Evolutionary conservation across 2,329 filamentous ascomycete genomes (phyloP).

Genomic region (Beauveria sp.): DNA sequence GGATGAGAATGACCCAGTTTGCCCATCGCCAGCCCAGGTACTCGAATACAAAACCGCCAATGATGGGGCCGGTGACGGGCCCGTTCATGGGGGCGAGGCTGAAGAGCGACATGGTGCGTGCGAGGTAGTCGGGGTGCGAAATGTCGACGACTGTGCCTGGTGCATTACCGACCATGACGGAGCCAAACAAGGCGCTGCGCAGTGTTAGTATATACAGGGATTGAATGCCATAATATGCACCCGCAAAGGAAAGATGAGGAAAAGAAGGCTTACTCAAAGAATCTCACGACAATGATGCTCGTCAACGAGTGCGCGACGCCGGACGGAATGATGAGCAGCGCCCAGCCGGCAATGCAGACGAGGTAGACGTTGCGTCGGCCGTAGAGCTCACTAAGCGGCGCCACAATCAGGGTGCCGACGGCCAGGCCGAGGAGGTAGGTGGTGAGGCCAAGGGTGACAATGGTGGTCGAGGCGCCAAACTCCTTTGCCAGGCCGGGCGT

Average conservation of each 20-base stretch:
- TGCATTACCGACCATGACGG: conserved; percentile 75
- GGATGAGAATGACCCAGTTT: conserved; percentile 67
- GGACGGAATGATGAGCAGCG: conserved; percentile 63
- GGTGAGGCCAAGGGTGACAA: conserved; percentile 70
- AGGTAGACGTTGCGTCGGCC: conserved; percentile 64
- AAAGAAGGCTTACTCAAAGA: conserved; percentile 51
- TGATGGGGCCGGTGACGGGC: conserved; percentile 34
- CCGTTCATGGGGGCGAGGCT: conserved; percentile 79
- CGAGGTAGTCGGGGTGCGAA: conserved; percentile 69
- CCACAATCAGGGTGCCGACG: conserved; percentile 61
- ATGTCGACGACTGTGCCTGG: conserved; percentile 81
- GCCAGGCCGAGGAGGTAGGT: conserved; percentile 72
- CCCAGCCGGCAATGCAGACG: conserved; percentile 55
- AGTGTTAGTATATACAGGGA: background rate
- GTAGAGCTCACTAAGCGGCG: conserved; percentile 65
- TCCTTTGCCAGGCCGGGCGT: conserved; percentile 61
- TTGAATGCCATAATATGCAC: no score
- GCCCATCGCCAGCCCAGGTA: conserved; percentile 77
- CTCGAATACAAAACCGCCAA: conserved; percentile 64
- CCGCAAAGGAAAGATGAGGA: background rate
- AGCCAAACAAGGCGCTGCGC: conserved; percentile 42
- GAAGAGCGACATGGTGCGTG: conserved; percentile 78
- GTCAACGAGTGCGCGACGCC: conserved; percentile 60
- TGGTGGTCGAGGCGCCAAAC: conserved; percentile 51
- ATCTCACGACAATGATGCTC: conserved; percentile 63